Evolutionary conservation across 2,329 filamentous ascomycete genomes (phyloP).

Genomic region (Exophiala xenobiotica): DNA sequence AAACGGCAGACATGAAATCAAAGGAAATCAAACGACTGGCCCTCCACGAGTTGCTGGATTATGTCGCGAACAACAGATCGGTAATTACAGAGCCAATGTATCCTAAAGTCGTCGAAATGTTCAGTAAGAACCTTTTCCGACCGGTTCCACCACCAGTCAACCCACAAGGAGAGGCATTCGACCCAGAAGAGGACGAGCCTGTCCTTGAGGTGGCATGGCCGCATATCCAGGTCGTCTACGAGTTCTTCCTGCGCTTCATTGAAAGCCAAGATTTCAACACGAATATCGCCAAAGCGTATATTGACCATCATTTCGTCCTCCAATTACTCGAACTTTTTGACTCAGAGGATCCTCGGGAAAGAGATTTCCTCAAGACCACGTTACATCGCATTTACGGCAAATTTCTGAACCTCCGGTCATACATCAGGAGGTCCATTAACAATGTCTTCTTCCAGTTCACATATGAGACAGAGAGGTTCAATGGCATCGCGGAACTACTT

Average conservation of each 20-base stretch:
- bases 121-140: slow-evolving; percentile 95
- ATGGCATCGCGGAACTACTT: slow-evolving; percentile 92
- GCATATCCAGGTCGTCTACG: slow-evolving; percentile 98
- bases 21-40: slow-evolving; percentile 99
- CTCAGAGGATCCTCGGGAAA: slow-evolving; percentile 92
- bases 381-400: slow-evolving; percentile 98
- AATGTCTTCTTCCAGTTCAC: slow-evolving; percentile 99
- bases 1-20: slow-evolving; percentile 97
- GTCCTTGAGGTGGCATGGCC: slow-evolving; percentile 98
- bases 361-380: slow-evolving; percentile 97
- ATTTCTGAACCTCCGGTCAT: slow-evolving; percentile 95
- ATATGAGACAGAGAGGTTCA: slow-evolving; percentile 98
- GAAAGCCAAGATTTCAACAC: slow-evolving; percentile 99
- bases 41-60: slow-evolving; percentile 92
- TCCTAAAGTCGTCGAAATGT: slow-evolving; percentile 97
- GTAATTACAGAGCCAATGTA: slow-evolving; percentile 99
- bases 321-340: slow-evolving; percentile 96
- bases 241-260: slow-evolving; percentile 98
- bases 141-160: slow-evolving; percentile 97
- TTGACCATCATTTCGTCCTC: slow-evolving; percentile 95
- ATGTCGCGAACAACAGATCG: slow-evolving; percentile 96
- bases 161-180: slow-evolving; percentile 95
- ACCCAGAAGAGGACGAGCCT: slow-evolving; percentile 97
- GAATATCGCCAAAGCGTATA: slow-evolving; percentile 98
- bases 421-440: slow-evolving; percentile 97